Evolutionary conservation across 2,329 filamentous ascomycete genomes (phyloP).

Genomic region (Botryotinia convoluta): DNA sequence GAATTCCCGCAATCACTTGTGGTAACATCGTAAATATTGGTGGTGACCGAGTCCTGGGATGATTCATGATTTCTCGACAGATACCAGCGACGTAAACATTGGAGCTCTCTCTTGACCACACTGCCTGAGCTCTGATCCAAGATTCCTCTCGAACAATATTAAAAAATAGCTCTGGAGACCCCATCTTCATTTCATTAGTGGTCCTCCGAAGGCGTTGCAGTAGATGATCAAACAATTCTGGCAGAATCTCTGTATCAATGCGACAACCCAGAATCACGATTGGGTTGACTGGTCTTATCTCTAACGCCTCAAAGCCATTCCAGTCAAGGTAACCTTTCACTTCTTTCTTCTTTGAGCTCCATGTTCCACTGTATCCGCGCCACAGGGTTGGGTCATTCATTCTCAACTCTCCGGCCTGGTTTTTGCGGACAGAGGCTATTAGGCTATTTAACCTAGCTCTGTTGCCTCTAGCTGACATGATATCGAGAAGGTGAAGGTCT

Average conservation of each 20-base stretch:
- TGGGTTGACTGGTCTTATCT: neutral
- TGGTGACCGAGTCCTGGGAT: neutral
- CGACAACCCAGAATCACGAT: neutral
- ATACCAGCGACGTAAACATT: neutral
- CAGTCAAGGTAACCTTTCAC: neutral
- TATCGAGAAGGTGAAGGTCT: conserved; percentile 9
- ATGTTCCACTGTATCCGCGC: neutral
- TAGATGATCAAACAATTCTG: neutral
- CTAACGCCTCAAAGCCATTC: neutral
- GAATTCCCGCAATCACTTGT: neutral
- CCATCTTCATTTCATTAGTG: neutral
- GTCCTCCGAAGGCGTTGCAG: neutral
- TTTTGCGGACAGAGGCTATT: neutral
- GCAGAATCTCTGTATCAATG: conserved; percentile 2
- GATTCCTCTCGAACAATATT: neutral
- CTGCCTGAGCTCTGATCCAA: neutral
- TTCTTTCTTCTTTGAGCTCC: neutral
- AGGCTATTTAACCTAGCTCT: neutral
- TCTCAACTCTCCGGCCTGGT: neutral
- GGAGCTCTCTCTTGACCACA: neutral
- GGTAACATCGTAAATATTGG: neutral
- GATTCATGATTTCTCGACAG: neutral
- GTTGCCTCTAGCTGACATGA: neutral
- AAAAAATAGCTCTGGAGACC: neutral
- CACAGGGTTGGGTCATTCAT: neutral